Evolutionary conservation across 2,329 filamentous ascomycete species (phyloP), one percentile per base, ranked within the genome.

Genomic region (Botrytis cinerea): DNA sequence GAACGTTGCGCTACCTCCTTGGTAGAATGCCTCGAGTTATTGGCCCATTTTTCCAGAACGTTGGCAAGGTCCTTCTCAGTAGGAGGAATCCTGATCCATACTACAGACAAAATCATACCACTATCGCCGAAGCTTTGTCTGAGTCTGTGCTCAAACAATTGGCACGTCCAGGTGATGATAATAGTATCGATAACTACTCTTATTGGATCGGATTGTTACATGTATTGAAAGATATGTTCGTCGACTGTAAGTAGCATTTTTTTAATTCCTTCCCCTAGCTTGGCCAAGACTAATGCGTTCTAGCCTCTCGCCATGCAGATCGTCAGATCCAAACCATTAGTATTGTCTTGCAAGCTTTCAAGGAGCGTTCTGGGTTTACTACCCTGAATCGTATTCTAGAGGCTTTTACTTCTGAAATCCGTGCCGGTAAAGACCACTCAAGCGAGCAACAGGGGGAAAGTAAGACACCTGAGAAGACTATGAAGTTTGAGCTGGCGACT

Each of bases 261-360:
- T n/a, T 25, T n/a, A 54, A 14, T 54, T 28, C 35, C 6, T 48
- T 63, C 75, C 78, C 46, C 73, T 72, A 73, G 32, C 18, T 28
- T 4, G 35, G 48, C 35, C 12, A 25, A 16, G 32, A 73, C 43
- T 72, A 69, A 76, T 32, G 48, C 20, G 46, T 22, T 54, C 16
- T 63, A 77, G 64, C 71, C 46, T 71, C 77, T 48, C 77, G 73
- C n/a, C 74, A 78, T 54, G 76, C 79, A 79, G 78, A 84, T 38
- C 78, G 80, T 20, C 77, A 78, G 25, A 79, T 84, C 14, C 88
- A 89, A 75, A 85, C 91, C 22, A 88, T 92, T 71, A 92, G 94
- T 61, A 87, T 96, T 43, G 91, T 98, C 51, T 86, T 99, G 38
- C 87, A 95, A 72, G 92, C 94, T 0, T 98, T 99, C 84, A 95